Evolutionary conservation across 768 basidiomycete genomes (phyloP).

Genomic region (Serendipita vermifera): DNA sequence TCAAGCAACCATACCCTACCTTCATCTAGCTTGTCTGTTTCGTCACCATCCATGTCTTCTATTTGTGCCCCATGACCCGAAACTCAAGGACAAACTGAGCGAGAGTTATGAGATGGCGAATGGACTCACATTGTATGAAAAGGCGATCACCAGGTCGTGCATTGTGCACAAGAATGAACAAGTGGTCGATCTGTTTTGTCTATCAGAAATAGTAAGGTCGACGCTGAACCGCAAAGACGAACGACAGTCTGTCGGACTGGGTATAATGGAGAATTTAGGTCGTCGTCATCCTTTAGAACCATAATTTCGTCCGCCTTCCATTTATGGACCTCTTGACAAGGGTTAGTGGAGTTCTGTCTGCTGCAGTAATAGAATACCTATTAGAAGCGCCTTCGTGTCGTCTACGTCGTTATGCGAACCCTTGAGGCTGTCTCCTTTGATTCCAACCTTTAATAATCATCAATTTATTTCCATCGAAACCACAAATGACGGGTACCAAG

Average conservation of each 20-base stretch:
- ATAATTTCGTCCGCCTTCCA: background rate
- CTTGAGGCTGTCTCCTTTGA: conserved; percentile 5
- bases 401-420: conserved; percentile 9
- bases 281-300: background rate
- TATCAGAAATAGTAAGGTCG: background rate
- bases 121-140: background rate
- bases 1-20: too few relatives aligned
- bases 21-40: conserved; percentile 10
- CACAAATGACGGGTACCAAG: background rate
- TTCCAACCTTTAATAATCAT: too few relatives aligned
- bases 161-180: background rate
- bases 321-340: too few relatives aligned
- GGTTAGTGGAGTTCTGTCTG: too few relatives aligned
- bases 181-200: background rate
- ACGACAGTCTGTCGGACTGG: background rate
- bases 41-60: conserved; percentile 11
- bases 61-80: conserved; percentile 11
- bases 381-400: conserved; percentile 10
- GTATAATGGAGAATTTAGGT: background rate
- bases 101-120: background rate
- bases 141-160: conserved; percentile 8
- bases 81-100: background rate
- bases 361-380: too few relatives aligned
- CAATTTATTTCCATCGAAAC: too few relatives aligned
- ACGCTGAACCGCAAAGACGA: background rate